These are phyloP conservation scores for Suillus bovinus DNA, from an alignment of 768 basidiomycete species.

Conservation along the genomic window DNA sequence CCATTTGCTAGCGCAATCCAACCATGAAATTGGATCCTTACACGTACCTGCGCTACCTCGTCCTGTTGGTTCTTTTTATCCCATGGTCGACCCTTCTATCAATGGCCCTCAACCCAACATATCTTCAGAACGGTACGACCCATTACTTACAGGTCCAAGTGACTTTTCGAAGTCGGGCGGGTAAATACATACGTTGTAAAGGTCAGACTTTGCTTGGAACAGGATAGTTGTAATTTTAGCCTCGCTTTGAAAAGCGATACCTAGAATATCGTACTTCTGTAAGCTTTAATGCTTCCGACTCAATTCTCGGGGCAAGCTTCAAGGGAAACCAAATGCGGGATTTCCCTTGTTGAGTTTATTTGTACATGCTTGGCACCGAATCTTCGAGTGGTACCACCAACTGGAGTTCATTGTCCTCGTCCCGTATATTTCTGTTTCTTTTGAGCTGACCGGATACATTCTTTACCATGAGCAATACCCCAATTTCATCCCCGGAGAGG, in stretches of 20 bases:
- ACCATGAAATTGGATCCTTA: conserved; percentile 12
- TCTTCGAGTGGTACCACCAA: not conserved
- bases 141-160: conserved; percentile 12
- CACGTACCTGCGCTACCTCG: conserved; percentile 21
- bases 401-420: conserved; percentile 19
- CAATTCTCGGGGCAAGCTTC: not conserved
- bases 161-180: conserved; percentile 2
- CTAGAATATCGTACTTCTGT: conserved; percentile 3
- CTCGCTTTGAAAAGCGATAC: not conserved
- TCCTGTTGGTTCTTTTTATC: conserved; percentile 36
- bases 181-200: not conserved
- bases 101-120: conserved; percentile 27
- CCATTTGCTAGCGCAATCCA: conserved; percentile 26
- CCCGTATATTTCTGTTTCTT: conserved; percentile 14
- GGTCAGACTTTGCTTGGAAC: not conserved
- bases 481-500: conserved; percentile 14
- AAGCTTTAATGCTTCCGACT: not conserved
- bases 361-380: conserved; percentile 24
- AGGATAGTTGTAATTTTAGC: not conserved
- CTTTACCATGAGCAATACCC: conserved; percentile 32
- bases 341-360: conserved; percentile 12
- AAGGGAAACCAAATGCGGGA: not conserved
- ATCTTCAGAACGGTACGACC: conserved; percentile 35
- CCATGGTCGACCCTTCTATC: conserved; percentile 42
- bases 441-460: conserved; percentile 24